phyloP scores from a whole-genome alignment of 768 basidiomycete species.

The Phanerochaete sordida region DNA sequence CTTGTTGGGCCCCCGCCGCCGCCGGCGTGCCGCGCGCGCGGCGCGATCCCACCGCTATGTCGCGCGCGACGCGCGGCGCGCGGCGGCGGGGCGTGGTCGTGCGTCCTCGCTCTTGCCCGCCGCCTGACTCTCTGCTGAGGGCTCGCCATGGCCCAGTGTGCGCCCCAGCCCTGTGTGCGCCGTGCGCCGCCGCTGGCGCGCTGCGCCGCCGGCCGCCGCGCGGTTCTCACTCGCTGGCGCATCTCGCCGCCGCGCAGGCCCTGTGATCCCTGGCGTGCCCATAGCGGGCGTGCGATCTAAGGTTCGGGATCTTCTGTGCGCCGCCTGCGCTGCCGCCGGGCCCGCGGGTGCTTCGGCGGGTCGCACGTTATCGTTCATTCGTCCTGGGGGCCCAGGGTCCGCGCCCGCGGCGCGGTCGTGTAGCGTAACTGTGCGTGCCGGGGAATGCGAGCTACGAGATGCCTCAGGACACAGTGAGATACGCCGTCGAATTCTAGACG shows the following conservation, averaged over 20 bases:
- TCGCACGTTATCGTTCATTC: conserved; percentile 12
- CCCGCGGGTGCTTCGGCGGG: conserved; percentile 1
- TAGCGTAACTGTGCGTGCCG: neutral
- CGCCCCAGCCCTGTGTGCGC: too few relatives aligned
- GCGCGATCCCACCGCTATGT: conserved; percentile 12
- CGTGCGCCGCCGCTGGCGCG: neutral
- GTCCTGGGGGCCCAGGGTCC: neutral
- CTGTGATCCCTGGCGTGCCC: conserved; percentile 5
- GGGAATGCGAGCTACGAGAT: neutral
- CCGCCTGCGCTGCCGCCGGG: conserved; percentile 10
- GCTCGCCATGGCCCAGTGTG: too few relatives aligned
- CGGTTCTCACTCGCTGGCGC: neutral
- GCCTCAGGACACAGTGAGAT: too few relatives aligned
- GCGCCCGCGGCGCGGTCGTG: too few relatives aligned
- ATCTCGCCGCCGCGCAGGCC: neutral
- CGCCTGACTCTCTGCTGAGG: too few relatives aligned
- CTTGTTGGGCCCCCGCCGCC: conserved; percentile 6
- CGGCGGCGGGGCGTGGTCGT: too few relatives aligned
- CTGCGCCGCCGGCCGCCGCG: neutral
- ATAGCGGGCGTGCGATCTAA: conserved; percentile 1
- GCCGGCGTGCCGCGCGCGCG: neutral
- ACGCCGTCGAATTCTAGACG: too few relatives aligned
- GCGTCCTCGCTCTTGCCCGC: too few relatives aligned
- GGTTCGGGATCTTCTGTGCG: conserved; percentile 8
- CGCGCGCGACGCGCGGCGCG: neutral